Conservation (phyloP, 1,284 basidiomycete genomes). For the Ganoderma boninense region DNA sequence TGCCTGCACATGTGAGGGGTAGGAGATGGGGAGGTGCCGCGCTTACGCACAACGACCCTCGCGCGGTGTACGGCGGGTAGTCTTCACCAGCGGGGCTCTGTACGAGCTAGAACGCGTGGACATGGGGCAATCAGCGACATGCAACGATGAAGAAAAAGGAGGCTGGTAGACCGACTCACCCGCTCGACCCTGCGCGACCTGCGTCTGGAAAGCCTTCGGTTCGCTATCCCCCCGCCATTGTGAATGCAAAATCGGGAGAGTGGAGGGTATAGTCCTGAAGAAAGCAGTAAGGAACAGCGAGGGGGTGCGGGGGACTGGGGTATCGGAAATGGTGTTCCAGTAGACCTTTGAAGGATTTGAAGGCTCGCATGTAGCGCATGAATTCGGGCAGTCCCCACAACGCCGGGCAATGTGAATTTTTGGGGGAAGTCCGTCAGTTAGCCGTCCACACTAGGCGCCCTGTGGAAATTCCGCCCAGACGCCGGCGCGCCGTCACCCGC, state of each 20-base stretch:
- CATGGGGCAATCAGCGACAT: slow-evolving; percentile 6
- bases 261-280: slow-evolving; percentile 3
- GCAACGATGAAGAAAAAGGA: slow-evolving; percentile 6
- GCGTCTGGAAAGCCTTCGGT: slow-evolving; percentile 51
- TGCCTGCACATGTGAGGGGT: slow-evolving; percentile 87
- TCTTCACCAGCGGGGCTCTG: slow-evolving; percentile 86
- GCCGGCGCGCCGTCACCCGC: slow-evolving; percentile 29
- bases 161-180: slow-evolving; percentile 72
- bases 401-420: slow-evolving; percentile 30
- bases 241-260: slow-evolving; percentile 48
- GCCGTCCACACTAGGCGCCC: slow-evolving; percentile 12
- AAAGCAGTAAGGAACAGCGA: slow-evolving; percentile 1
- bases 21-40: slow-evolving; percentile 89
- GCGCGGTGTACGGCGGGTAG: slow-evolving; percentile 89
- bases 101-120: slow-evolving; percentile 10
- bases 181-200: slow-evolving; percentile 62
- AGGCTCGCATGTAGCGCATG: slow-evolving; percentile 28
- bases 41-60: slow-evolving; percentile 94
- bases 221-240: slow-evolving; percentile 52
- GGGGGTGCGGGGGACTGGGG: slow-evolving; percentile 21
- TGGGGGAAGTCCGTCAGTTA: slow-evolving; percentile 9
- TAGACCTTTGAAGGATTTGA: slow-evolving; percentile 26
- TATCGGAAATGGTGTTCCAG: slow-evolving; percentile 19
- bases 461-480: slow-evolving; percentile 30
- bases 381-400: slow-evolving; percentile 17